Conservation (phyloP, 2,329 filamentous ascomycete genomes). For the Dothideomycetes sp. region DNA sequence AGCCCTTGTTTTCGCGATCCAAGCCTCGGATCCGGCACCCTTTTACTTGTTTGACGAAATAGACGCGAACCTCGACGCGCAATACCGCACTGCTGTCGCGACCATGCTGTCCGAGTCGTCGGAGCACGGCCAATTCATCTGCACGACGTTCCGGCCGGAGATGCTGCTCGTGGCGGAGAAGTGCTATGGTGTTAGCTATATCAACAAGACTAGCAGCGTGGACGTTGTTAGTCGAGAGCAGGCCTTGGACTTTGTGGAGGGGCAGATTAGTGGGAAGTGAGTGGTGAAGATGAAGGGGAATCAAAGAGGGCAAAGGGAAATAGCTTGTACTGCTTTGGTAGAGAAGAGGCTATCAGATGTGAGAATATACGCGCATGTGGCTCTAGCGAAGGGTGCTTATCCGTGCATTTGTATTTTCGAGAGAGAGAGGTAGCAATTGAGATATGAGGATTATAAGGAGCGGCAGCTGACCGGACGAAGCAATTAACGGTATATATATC, state of each 20-base stretch:
- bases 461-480: no score
- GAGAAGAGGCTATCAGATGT: no score
- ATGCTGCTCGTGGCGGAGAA: conserved; percentile 93
- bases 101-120: conserved; percentile 59
- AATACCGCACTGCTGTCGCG: conserved; percentile 93
- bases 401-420: no score
- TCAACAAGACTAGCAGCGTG: conserved; percentile 87
- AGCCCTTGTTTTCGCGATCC: conserved; percentile 98
- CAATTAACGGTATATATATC: no score
- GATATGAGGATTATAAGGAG: no score
- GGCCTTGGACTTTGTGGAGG: conserved; percentile 88
- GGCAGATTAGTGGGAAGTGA: conserved; percentile 43
- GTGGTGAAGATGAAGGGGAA: not conserved
- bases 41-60: conserved; percentile 99
- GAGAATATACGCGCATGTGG: no score
- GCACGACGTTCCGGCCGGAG: conserved; percentile 95
- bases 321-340: no score
- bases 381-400: no score
- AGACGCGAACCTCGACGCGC: conserved; percentile 93
- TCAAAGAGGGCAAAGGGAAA: not conserved
- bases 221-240: conserved; percentile 81
- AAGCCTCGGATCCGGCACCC: conserved; percentile 90
- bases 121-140: conserved; percentile 72
- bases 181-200: conserved; percentile 90
- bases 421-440: no score